These are phyloP conservation scores for Polychaeton citri DNA, from an alignment of 2,329 filamentous ascomycete species.

Conservation along the genomic window DNA sequence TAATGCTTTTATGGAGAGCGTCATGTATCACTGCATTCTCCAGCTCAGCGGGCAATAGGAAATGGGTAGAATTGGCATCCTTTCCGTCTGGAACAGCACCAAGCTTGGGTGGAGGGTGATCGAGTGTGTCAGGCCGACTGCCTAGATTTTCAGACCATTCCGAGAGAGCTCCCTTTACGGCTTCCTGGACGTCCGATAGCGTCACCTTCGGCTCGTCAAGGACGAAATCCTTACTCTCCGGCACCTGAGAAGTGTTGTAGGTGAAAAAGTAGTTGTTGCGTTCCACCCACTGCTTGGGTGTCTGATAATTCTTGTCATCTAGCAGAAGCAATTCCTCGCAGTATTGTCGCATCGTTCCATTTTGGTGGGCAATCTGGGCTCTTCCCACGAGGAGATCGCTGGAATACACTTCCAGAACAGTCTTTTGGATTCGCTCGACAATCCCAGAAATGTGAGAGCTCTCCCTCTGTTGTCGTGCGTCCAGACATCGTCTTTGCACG, in stretches of 20 bases:
- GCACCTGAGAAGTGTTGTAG: constrained; percentile 9
- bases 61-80: constrained; percentile 1
- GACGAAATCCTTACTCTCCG: constrained; percentile 1
- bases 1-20: not conserved
- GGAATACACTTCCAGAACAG: not conserved
- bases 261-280: constrained; percentile 47
- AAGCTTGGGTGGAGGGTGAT: not conserved
- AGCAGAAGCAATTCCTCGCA: constrained; percentile 32
- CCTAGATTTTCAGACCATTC: constrained; percentile 1
- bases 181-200: constrained; percentile 2
- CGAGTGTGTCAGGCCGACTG: not conserved
- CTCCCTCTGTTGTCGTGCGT: constrained; percentile 26
- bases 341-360: not conserved
- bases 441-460: constrained; percentile 25
- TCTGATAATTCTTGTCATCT: constrained; percentile 46
- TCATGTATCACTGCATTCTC: not conserved
- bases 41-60: constrained; percentile 2
- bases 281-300: constrained; percentile 40
- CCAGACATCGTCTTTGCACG: constrained; percentile 34
- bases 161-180: constrained; percentile 1
- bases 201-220: constrained; percentile 4
- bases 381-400: not conserved
- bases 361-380: not conserved
- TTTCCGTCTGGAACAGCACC: constrained; percentile 1
- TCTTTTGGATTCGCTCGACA: constrained; percentile 17